Percentiles rank a stretch among this genome's conserved stretches.
phyloP scores from a whole-genome alignment of 805 yeast genomes.

The Candida nanaspora region DNA sequence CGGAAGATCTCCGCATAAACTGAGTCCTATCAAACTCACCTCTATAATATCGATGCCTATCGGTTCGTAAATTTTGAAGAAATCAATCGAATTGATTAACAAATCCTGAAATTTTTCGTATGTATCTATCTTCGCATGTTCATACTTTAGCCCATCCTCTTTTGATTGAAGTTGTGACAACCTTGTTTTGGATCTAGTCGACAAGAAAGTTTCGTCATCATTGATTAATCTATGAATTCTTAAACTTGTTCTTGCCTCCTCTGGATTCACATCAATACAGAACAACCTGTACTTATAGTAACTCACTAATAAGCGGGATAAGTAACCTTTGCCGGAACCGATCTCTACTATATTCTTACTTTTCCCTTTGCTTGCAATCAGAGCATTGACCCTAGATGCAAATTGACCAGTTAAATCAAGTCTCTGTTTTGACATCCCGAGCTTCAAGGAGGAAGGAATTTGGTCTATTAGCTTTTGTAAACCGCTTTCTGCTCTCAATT shows the following conservation, averaged over 20 bases:
- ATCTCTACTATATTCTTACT: slow-evolving; percentile 12
- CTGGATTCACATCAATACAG: slow-evolving; percentile 17
- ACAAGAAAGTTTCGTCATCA: neutral
- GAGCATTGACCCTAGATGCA: neutral
- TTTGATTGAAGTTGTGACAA: too few species aligned
- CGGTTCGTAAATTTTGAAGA: neutral
- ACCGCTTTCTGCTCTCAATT: too few species aligned
- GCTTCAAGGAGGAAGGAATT: too few species aligned
- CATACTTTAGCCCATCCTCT: too few species aligned
- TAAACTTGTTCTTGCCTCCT: slow-evolving; percentile 13
- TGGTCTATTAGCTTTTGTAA: too few species aligned
- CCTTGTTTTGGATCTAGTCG: too few species aligned
- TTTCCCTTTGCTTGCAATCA: too few species aligned
- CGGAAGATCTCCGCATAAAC: neutral
- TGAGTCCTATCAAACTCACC: neutral
- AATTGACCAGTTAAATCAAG: neutral
- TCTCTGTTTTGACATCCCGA: neutral
- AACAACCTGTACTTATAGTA: slow-evolving; percentile 9
- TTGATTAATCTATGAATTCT: slow-evolving; percentile 14
- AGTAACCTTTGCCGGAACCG: slow-evolving; percentile 26
- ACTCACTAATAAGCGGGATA: slow-evolving; percentile 17
- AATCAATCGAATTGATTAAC: neutral
- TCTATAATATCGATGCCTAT: too few species aligned
- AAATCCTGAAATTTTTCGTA: neutral
- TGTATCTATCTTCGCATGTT: neutral